Percentiles rank a stretch among this genome's conserved stretches.
These are phyloP conservation scores for Clarkia xantiana DNA, from an alignment of 345 rosid genomes.

Conservation along the genomic window DNA sequence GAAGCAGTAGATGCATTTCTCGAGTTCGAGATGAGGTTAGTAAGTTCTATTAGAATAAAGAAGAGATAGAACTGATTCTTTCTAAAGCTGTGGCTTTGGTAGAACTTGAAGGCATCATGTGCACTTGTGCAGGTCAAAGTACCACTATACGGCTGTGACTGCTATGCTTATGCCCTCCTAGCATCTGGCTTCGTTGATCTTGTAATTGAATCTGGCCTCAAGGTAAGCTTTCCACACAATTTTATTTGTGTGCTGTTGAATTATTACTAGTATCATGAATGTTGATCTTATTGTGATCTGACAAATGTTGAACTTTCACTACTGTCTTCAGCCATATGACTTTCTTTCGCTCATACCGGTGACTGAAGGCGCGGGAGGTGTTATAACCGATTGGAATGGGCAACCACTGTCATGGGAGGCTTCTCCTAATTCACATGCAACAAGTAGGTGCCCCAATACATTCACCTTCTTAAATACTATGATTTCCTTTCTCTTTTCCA, in stretches of 20 bases:
- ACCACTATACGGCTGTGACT: constrained; percentile 90
- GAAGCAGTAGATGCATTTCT: constrained; percentile 67
- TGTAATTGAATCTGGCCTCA: constrained; percentile 81
- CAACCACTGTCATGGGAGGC: constrained; percentile 63
- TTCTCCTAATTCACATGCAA: constrained; percentile 37
- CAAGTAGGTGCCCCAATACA: constrained; percentile 26
- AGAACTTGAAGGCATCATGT: too few species aligned
- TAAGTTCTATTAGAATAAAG: background rate
- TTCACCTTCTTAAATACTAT: background rate
- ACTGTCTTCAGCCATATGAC: constrained; percentile 59
- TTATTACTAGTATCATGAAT: background rate
- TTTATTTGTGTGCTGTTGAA: constrained; percentile 1
- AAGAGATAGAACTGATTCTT: background rate
- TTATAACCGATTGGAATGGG: constrained; percentile 77
- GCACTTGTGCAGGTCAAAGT: constrained; percentile 53
- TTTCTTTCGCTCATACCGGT: constrained; percentile 82
- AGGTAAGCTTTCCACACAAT: constrained; percentile 28
- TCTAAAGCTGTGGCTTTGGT: too few species aligned
- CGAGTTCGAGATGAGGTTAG: constrained; percentile 76
- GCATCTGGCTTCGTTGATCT: constrained; percentile 96
- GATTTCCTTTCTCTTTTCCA: background rate
- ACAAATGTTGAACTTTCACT: background rate
- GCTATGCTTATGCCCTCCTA: constrained; percentile 92
- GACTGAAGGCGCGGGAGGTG: constrained; percentile 85
- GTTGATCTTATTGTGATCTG: background rate